These are phyloP conservation scores for Helminthosporium solani DNA, from an alignment of 2,329 filamentous ascomycete genomes.

Conservation along the genomic window DNA sequence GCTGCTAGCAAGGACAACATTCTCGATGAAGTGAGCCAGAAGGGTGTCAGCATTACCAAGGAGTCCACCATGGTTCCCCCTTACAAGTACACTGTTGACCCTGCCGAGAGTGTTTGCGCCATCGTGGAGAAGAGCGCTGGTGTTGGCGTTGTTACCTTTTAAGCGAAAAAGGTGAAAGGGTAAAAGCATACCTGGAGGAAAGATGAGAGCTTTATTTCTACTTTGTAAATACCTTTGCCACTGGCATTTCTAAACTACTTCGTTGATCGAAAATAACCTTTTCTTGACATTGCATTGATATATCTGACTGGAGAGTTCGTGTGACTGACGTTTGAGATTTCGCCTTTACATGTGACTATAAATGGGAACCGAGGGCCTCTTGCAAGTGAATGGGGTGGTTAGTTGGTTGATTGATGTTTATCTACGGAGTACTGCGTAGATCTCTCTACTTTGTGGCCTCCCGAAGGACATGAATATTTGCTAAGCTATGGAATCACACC, in stretches of 20 bases:
- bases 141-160: constrained; percentile 35
- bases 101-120: constrained; percentile 26
- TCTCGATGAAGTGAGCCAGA: constrained; percentile 40
- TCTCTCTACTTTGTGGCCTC: no score
- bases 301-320: no score
- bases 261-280: background rate
- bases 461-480: no score
- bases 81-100: constrained; percentile 51
- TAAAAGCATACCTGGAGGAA: background rate
- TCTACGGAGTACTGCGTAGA: no score
- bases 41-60: constrained; percentile 48
- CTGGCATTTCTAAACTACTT: background rate
- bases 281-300: no score
- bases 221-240: background rate
- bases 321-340: no score
- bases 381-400: no score
- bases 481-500: no score
- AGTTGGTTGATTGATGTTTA: no score
- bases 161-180: constrained; percentile 3
- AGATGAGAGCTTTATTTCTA: background rate
- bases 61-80: constrained; percentile 56
- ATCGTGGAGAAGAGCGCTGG: constrained; percentile 33
- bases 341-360: no score
- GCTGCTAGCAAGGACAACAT: constrained; percentile 50
- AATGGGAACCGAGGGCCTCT: no score